Percentiles rank a stretch among this genome's conserved stretches.
Conservation (phyloP, 495 filamentous ascomycete genomes). For the Penicillium fimorum region DNA sequence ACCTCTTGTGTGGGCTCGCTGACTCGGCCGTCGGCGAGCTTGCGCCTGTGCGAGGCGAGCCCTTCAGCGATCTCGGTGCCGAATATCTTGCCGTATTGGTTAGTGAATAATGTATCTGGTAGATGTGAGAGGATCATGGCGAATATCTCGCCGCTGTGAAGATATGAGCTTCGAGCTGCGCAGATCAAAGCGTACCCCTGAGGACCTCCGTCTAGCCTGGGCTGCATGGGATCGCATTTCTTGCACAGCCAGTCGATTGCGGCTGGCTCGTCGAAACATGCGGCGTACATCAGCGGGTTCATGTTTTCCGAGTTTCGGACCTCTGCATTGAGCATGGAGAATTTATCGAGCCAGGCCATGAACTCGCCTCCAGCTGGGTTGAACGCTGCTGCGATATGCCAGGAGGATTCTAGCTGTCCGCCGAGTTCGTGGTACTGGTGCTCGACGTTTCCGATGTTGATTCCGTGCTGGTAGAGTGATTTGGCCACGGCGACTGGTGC, state of each 20-base stretch:
- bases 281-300: constrained; percentile 6
- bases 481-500: neutral
- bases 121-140: neutral
- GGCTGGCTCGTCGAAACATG: neutral
- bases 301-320: neutral
- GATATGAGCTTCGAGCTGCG: neutral
- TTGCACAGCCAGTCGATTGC: constrained; percentile 1
- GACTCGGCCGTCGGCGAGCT: neutral
- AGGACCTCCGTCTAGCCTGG: neutral
- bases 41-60: neutral
- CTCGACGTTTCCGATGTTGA: constrained; percentile 6
- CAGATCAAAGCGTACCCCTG: constrained; percentile 1
- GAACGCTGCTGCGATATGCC: constrained; percentile 9
- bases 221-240: neutral
- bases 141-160: constrained; percentile 1
- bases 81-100: constrained; percentile 5
- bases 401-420: constrained; percentile 5
- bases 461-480: neutral
- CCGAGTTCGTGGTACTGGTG: constrained; percentile 1
- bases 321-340: neutral
- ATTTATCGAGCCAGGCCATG: neutral
- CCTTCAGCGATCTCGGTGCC: constrained; percentile 5
- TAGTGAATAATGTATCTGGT: neutral
- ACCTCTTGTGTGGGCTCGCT: neutral
- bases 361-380: neutral